These are phyloP conservation scores for Hericium rajendrae DNA, from an alignment of 768 basidiomycete species.

Conservation along the genomic window DNA sequence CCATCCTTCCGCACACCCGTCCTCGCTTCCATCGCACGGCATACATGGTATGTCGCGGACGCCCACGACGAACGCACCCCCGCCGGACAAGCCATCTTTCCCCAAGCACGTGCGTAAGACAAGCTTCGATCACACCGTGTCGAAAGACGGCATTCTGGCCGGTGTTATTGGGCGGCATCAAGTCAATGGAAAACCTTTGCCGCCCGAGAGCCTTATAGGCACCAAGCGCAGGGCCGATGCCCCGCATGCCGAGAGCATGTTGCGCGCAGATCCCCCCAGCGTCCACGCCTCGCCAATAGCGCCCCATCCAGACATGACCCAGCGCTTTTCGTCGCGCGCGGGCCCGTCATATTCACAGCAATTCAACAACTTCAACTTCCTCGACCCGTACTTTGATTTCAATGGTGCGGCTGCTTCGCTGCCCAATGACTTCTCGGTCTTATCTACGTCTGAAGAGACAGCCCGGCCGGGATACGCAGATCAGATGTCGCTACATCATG, in stretches of 20 bases:
- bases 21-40: conserved; percentile 67
- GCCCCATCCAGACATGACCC: conserved; percentile 8
- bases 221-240: conserved; percentile 75
- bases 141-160: conserved; percentile 49
- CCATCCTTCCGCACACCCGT: conserved; percentile 32
- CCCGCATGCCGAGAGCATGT: conserved; percentile 71
- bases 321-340: conserved; percentile 18
- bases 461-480: conserved; percentile 17
- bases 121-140: conserved; percentile 89
- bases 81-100: conserved; percentile 43
- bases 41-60: conserved; percentile 45
- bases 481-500: conserved; percentile 13
- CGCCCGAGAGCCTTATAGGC: conserved; percentile 54
- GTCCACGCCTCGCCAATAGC: conserved; percentile 11
- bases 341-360: conserved; percentile 16
- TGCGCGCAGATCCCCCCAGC: conserved; percentile 67
- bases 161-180: conserved; percentile 65
- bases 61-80: conserved; percentile 19
- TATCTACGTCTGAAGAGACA: conserved; percentile 13
- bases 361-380: conserved; percentile 63
- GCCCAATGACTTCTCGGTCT: conserved; percentile 25
- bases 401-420: conserved; percentile 9
- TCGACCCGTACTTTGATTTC: conserved; percentile 48
- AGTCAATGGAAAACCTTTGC: conserved; percentile 66
- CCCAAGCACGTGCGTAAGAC: conserved; percentile 88